Percentiles rank a stretch among this genome's conserved stretches.
These are phyloP conservation scores for Rhodotorula sp. DNA, from an alignment of 1,284 basidiomycete species.

Conservation along the genomic window DNA sequence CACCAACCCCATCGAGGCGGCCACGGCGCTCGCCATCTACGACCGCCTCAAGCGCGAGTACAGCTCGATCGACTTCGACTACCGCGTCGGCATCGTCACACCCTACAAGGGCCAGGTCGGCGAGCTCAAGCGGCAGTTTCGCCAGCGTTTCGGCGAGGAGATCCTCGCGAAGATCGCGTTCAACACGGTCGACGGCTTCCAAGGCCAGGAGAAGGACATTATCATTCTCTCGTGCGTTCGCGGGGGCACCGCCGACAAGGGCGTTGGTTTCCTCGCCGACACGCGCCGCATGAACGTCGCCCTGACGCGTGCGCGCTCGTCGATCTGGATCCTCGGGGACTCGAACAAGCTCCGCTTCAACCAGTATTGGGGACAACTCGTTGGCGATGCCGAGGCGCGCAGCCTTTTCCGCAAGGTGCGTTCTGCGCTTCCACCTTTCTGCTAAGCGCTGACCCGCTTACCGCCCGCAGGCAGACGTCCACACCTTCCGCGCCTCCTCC, in stretches of 20 bases:
- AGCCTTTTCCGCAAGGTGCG: conserved; percentile 54
- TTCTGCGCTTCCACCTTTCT: no score
- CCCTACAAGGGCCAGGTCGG: conserved; percentile 92
- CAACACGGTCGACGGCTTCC: conserved; percentile 94
- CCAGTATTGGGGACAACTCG: conserved; percentile 72
- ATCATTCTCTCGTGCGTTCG: conserved; percentile 94
- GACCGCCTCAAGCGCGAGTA: conserved; percentile 71
- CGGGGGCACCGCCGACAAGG: conserved; percentile 60
- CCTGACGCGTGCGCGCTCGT: conserved; percentile 90
- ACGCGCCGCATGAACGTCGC: conserved; percentile 88
- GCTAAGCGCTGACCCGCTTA: background rate
- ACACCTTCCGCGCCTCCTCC: conserved; percentile 19
- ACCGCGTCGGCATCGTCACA: conserved; percentile 84
- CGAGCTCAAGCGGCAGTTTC: conserved; percentile 74
- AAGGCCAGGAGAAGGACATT: conserved; percentile 95
- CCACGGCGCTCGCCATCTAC: conserved; percentile 78
- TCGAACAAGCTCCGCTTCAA: conserved; percentile 83
- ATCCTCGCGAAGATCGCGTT: conserved; percentile 81
- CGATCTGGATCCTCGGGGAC: conserved; percentile 90
- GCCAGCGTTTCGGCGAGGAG: conserved; percentile 69
- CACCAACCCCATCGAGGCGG: conserved; percentile 75
- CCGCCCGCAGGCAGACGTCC: conserved; percentile 13
- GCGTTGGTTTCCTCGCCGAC: conserved; percentile 76
- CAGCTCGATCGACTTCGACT: conserved; percentile 55
- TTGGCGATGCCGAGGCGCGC: conserved; percentile 68